Base-by-base conservation (phyloP, 345 rosid genomes). In the Anacardium occidentale region DNA sequence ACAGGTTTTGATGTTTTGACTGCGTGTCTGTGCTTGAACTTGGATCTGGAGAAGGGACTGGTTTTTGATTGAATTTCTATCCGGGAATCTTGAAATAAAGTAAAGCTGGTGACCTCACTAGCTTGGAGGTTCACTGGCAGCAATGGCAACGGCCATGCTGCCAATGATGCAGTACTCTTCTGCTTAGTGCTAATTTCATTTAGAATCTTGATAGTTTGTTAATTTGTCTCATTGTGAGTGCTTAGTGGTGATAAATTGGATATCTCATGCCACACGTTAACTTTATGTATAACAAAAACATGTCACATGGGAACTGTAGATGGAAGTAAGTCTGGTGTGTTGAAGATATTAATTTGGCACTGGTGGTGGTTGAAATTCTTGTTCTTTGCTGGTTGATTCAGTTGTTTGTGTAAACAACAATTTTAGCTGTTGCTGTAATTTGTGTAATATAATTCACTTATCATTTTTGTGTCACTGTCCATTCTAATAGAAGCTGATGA, bases 101-200 rank as follows among this genome's bases (percentile, higher is more conserved):
- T 47, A 40, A 82, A 81, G 75, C 57, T 96, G 99, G 88, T 98
- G 71, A 83, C 93, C 7, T 73, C 98, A 66, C 79, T 96, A 69
- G 87, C 89, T 81, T 95, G 99, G 99, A 88, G 95, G 83, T 89
- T 78, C 32, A 34, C 89, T 78, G 85, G 91, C 88, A 77, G 62
- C 86, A 90, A 90, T 84, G 97, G 97, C 79, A 89, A 84, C 72
- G 79, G 88, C 82, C 84, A 79, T 83, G 78, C 91, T 75, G 59
- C 90, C 59, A 87, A 78, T 79, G 97, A 92, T 62, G 21, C 71
- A 84, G 99, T 95, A 86, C 59, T 53, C 73, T 7, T 47, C 64
- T 32, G 51, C 32, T 7, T 12, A 20, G 53, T 32, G 51, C 32
- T 7, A 9, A 25, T 21, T 54, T 29, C 51, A 17, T 61, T 55